Conservation (phyloP, 179 eudicot genomes). For the Camellia oleifera region DNA sequence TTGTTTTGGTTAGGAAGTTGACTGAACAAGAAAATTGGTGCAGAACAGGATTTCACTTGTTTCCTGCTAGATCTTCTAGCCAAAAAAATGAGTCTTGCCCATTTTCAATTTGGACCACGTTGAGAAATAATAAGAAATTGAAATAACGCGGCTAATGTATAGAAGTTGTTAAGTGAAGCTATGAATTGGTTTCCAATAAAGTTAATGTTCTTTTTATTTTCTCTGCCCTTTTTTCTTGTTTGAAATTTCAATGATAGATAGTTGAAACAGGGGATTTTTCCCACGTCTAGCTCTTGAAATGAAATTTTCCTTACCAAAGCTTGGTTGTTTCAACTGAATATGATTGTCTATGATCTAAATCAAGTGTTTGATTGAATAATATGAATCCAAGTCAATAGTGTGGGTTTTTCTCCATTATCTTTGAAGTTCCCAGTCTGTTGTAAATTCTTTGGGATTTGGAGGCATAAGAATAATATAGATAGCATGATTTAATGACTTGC, state of each 20-base stretch:
- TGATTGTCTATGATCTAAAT: too few species aligned
- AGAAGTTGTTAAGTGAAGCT: neutral
- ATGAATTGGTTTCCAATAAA: neutral
- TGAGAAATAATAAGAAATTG: neutral
- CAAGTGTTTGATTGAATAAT: too few species aligned
- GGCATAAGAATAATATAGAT: too few species aligned
- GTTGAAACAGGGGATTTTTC: too few species aligned
- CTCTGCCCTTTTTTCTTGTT: neutral
- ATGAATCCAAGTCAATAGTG: too few species aligned
- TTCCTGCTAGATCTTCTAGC: neutral
- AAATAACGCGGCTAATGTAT: neutral
- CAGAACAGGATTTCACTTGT: too few species aligned
- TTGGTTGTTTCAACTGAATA: too few species aligned
- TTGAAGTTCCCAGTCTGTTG: too few species aligned
- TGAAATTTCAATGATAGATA: too few species aligned
- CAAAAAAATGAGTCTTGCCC: neutral
- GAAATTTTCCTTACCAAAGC: neutral
- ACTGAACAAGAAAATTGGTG: neutral
- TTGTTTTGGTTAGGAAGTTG: neutral
- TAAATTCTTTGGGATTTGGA: too few species aligned
- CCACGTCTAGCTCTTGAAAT: neutral
- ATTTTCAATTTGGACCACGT: neutral
- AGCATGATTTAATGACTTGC: too few species aligned
- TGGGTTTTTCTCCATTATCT: too few species aligned
- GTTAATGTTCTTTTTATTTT: neutral